These are phyloP conservation scores for Scheffersomyces cryptocercus DNA, from an alignment of 1,139 yeast species.

Conservation along the genomic window DNA sequence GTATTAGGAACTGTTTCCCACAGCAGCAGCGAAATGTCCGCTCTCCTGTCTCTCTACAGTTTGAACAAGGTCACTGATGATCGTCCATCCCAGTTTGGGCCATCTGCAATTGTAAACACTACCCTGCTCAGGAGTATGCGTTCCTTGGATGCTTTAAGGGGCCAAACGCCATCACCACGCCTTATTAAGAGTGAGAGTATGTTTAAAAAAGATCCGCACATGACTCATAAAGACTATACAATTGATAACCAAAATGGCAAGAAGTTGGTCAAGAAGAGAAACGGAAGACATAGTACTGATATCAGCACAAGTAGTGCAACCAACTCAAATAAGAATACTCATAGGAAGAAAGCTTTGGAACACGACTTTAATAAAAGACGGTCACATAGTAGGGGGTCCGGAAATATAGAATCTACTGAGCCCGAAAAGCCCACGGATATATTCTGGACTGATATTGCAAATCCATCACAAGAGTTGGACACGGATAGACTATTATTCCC, in stretches of 20 bases:
- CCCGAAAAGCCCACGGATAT: slow-evolving; percentile 19
- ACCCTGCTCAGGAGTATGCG: neutral
- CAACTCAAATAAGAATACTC: neutral
- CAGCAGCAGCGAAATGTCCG: slow-evolving; percentile 31
- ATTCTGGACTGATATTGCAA: slow-evolving; percentile 67
- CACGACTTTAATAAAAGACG: slow-evolving; percentile 1
- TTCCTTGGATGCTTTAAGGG: neutral
- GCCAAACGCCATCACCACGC: slow-evolving; percentile 1
- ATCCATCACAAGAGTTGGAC: slow-evolving; percentile 64
- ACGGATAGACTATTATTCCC: slow-evolving; percentile 39
- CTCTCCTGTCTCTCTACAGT: slow-evolving; percentile 42
- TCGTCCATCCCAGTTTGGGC: slow-evolving; percentile 5
- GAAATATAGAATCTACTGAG: slow-evolving; percentile 4
- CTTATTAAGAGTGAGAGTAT: neutral
- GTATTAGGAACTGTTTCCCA: slow-evolving; percentile 43
- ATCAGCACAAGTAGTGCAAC: neutral
- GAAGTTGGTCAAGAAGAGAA: too few species aligned
- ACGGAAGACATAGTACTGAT: too few species aligned
- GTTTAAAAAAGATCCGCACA: neutral
- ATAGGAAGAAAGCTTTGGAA: slow-evolving; percentile 1
- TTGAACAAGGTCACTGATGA: slow-evolving; percentile 39
- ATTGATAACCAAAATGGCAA: too few species aligned
- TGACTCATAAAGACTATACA: too few species aligned
- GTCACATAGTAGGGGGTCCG: slow-evolving; percentile 7
- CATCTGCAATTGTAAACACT: neutral